Base-by-base conservation (phyloP, 2,329 filamentous ascomycete species). In the Epichloe baconii region DNA sequence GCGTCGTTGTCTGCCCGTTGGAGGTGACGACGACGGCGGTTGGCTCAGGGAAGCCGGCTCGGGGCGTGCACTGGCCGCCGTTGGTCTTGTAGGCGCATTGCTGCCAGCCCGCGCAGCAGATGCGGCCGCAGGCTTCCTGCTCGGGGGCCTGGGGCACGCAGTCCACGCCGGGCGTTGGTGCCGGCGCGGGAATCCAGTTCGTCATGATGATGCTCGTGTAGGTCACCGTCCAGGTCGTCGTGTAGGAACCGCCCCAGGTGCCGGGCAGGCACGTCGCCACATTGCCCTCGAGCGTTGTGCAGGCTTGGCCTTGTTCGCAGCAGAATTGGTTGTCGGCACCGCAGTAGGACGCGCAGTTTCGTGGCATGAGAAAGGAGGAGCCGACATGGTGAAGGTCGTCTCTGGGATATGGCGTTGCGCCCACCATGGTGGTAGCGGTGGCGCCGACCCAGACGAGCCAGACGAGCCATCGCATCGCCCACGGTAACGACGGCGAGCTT, bases 61-160 rank as follows among this genome's bases (percentile, higher is more conserved):
- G 77, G 26, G 76, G 64, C 5, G 71, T 66, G 62, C 85, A 88
- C 60, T 81, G 76, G 49, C 78, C 78, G 38, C 47, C 47, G 38
- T 48, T 48, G 47, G 3, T 43, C 1, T 67, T 55, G 52, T 66
- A 70, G 49, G 74, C 76, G 65, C 86, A 90, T 61, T 81, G 84
- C 66, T 87, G 83, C 68, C 77, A 79, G 53, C 70, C 76, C 23
- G 79, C 78, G 66, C 86, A 91, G 73, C 86, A 90, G 53, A 83
- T 82, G 49, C 63, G 63, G 35, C 85, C 85, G 62, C 86, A 90
- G 3, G 78, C 72, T 7, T 75, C 75, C 65, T 86, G 69, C 51
- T 76, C 74, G 4, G 70, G 64, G n/a, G 69, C 69, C 47, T 64
- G 62, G 1, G 79, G 77, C 1, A 72, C 63, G 62, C 80, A 84